Evolutionary conservation across 2,329 filamentous ascomycete species (phyloP).

Genomic region (Zymoseptoria ardabiliae): DNA sequence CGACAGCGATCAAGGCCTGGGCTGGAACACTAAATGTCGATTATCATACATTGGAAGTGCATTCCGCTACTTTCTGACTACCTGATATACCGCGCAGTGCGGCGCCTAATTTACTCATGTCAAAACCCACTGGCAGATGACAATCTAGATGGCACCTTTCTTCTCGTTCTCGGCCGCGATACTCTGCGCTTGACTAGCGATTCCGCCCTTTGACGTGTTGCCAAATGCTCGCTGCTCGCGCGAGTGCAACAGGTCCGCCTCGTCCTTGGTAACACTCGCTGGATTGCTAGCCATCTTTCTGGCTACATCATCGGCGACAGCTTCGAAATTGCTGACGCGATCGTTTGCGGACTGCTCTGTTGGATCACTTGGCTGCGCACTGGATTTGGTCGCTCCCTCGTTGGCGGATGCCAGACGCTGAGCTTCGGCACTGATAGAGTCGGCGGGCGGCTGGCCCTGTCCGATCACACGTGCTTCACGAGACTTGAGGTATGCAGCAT

Average conservation of each 20-base stretch:
- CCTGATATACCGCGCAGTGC: background rate
- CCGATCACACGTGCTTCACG: conserved; percentile 33
- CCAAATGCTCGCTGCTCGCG: conserved; percentile 30
- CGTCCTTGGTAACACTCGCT: conserved; percentile 28
- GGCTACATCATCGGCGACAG: conserved; percentile 24
- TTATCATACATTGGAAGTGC: background rate
- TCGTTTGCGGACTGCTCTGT: conserved; percentile 27
- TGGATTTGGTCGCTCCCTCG: conserved; percentile 15
- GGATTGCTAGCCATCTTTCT: conserved; percentile 30
- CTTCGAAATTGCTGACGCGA: conserved; percentile 27
- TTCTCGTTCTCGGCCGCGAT: conserved; percentile 26
- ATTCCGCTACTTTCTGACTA: background rate
- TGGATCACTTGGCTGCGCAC: conserved; percentile 11
- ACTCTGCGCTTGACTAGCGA: conserved; percentile 28
- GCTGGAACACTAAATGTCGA: background rate
- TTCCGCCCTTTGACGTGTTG: conserved; percentile 26
- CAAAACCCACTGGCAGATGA: background rate
- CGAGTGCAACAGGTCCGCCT: conserved; percentile 26
- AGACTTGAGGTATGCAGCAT: conserved; percentile 36
- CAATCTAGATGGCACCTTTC: conserved; percentile 1
- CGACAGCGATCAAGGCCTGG: background rate
- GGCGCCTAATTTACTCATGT: background rate
- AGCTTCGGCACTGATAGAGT: conserved; percentile 32
- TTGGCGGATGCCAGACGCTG: conserved; percentile 34
- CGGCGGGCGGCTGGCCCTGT: conserved; percentile 21